A percentile compares a stretch with the other conserved stretches of the same genome.
These are phyloP conservation scores for Coccinonectria pachysandricola DNA, from an alignment of 2,329 filamentous ascomycete species.

Conservation along the genomic window DNA sequence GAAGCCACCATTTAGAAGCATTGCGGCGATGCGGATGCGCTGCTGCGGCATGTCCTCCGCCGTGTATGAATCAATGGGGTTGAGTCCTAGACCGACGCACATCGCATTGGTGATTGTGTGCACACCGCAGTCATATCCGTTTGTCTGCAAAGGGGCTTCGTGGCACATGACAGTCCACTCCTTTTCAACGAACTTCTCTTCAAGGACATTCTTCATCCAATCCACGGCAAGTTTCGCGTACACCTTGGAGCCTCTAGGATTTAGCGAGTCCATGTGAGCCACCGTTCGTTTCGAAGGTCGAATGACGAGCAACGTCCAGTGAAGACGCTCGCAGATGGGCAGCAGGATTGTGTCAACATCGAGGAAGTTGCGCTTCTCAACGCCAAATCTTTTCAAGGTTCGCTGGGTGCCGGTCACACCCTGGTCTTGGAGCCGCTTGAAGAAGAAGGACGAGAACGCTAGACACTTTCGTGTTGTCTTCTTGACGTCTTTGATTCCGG, in stretches of 20 bases:
- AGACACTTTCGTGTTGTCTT: slow-evolving; percentile 46
- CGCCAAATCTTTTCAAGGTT: slow-evolving; percentile 46
- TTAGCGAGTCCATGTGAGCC: slow-evolving; percentile 61
- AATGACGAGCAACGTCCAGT: slow-evolving; percentile 66
- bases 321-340: slow-evolving; percentile 52
- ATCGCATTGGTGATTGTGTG: slow-evolving; percentile 66
- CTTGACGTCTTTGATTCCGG: slow-evolving; percentile 39
- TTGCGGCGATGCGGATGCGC: slow-evolving; percentile 51
- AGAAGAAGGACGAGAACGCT: slow-evolving; percentile 58
- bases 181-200: slow-evolving; percentile 37
- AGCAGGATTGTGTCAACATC: slow-evolving; percentile 58
- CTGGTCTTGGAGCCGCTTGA: slow-evolving; percentile 38
- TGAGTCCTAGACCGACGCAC: slow-evolving; percentile 45
- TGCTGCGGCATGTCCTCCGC: slow-evolving; percentile 48
- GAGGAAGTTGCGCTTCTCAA: slow-evolving; percentile 51
- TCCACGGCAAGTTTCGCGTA: slow-evolving; percentile 34
- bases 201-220: slow-evolving; percentile 50
- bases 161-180: slow-evolving; percentile 51
- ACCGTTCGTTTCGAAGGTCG: slow-evolving; percentile 49
- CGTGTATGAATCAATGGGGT: slow-evolving; percentile 38
- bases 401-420: slow-evolving; percentile 39
- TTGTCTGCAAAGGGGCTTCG: slow-evolving; percentile 47
- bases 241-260: slow-evolving; percentile 25
- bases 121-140: slow-evolving; percentile 67
- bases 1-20: slow-evolving; percentile 59